phyloP scores from a whole-genome alignment of 192 early-diverging fungal species.

The Spinellus fusiger region DNA sequence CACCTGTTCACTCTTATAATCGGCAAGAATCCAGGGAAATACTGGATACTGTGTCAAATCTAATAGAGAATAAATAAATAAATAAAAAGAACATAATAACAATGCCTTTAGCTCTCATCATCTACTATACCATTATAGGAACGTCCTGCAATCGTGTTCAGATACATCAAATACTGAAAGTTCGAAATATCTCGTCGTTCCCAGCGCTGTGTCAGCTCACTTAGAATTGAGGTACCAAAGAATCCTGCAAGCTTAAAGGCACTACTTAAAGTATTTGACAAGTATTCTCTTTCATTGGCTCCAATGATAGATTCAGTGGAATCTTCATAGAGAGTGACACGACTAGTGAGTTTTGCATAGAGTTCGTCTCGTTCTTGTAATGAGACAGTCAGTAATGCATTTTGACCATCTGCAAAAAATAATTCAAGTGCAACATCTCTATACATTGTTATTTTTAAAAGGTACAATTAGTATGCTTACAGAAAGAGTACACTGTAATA shows the following conservation, averaged over 20 bases:
- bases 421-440: slow-evolving; percentile 72
- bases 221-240: slow-evolving; percentile 55
- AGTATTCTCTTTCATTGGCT: slow-evolving; percentile 20
- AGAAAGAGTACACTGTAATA: not conserved
- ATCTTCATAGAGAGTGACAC: slow-evolving; percentile 42
- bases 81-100: not conserved
- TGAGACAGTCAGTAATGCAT: slow-evolving; percentile 68
- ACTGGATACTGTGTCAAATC: slow-evolving; percentile 97
- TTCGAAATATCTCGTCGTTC: slow-evolving; percentile 82
- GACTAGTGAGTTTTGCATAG: slow-evolving; percentile 52
- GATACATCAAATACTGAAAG: slow-evolving; percentile 93
- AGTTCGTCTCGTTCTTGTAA: slow-evolving; percentile 57
- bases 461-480: slow-evolving; percentile 10
- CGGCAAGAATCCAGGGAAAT: slow-evolving; percentile 88
- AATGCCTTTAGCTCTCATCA: not conserved
- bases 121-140: slow-evolving; percentile 67
- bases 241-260: slow-evolving; percentile 53
- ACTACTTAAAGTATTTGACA: slow-evolving; percentile 16
- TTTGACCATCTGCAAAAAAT: slow-evolving; percentile 72
- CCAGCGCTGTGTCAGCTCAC: slow-evolving; percentile 76
- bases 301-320: slow-evolving; percentile 46
- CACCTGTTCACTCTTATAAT: slow-evolving; percentile 66
- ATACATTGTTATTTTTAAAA: slow-evolving; percentile 23
- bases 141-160: slow-evolving; percentile 85
- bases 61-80: slow-evolving; percentile 26